Conservation (phyloP, 768 basidiomycete genomes). For the Hygrocybe punicea region DNA sequence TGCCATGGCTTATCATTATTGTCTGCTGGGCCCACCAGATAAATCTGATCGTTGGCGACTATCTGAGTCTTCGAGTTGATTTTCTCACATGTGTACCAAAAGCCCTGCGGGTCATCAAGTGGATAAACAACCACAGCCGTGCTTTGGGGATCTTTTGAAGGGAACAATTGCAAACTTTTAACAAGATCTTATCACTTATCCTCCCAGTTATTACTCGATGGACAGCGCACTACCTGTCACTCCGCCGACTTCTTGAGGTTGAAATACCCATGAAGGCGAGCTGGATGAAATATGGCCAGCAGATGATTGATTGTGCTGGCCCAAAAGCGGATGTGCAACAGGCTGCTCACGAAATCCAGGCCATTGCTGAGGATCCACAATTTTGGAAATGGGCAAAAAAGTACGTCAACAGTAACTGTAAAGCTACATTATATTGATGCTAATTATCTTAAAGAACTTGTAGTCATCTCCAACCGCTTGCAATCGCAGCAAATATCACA, state of each 20-base stretch:
- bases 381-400: slow-evolving; percentile 5
- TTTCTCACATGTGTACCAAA: slow-evolving; percentile 17
- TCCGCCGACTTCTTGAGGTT: slow-evolving; percentile 12
- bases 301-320: slow-evolving; percentile 9
- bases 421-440: neutral
- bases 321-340: slow-evolving; percentile 6
- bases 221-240: slow-evolving; percentile 15
- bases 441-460: neutral
- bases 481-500: slow-evolving; percentile 23
- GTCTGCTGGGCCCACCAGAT: slow-evolving; percentile 28
- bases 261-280: slow-evolving; percentile 8
- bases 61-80: slow-evolving; percentile 9
- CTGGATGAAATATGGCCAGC: slow-evolving; percentile 5
- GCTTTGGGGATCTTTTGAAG: slow-evolving; percentile 20
- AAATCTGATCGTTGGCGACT: slow-evolving; percentile 25
- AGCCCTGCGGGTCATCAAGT: slow-evolving; percentile 14
- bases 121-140: slow-evolving; percentile 28
- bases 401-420: slow-evolving; percentile 10
- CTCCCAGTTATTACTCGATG: slow-evolving; percentile 19
- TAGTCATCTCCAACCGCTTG: slow-evolving; percentile 25
- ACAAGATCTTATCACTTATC: slow-evolving; percentile 19
- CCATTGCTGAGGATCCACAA: too few species aligned
- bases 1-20: slow-evolving; percentile 14
- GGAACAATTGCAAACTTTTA: slow-evolving; percentile 9
- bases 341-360: slow-evolving; percentile 8